Conservation (phyloP, 441 rosid genomes). For the Jatropha multifida region DNA sequence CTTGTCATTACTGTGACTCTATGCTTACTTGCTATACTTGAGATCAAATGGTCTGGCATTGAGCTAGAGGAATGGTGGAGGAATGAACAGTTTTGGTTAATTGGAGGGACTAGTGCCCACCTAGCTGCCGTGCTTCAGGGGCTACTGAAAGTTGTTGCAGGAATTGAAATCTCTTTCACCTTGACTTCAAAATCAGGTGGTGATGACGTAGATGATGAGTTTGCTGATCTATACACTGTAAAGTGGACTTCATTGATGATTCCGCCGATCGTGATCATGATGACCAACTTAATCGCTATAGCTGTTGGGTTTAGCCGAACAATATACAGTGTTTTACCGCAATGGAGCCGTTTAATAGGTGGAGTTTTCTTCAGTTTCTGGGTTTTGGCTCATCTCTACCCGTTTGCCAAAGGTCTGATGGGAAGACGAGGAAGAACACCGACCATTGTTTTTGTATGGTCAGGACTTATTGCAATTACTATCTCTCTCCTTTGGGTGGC, state of each 20-base stretch:
- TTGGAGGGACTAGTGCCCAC: constrained; percentile 92
- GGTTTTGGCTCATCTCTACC: constrained; percentile 91
- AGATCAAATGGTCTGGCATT: constrained; percentile 94
- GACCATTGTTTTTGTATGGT: constrained; percentile 92
- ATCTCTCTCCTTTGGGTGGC: constrained; percentile 98
- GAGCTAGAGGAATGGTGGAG: constrained; percentile 94
- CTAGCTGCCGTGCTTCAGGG: constrained; percentile 92
- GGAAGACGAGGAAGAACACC: constrained; percentile 95
- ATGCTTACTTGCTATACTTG: constrained; percentile 72
- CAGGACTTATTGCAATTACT: constrained; percentile 86
- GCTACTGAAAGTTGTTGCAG: constrained; percentile 73
- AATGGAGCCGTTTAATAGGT: constrained; percentile 80
- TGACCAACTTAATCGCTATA: constrained; percentile 78
- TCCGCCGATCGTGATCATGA: constrained; percentile 85
- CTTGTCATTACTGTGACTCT: constrained; percentile 64
- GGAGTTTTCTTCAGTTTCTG: constrained; percentile 94
- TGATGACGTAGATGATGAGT: constrained; percentile 80
- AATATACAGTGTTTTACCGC: constrained; percentile 70
- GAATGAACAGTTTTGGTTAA: constrained; percentile 89
- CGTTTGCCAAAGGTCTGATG: constrained; percentile 90
- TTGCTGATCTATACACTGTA: constrained; percentile 70
- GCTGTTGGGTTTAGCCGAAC: constrained; percentile 91
- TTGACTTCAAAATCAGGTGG: constrained; percentile 85
- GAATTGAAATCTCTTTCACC: constrained; percentile 85
- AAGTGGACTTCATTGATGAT: constrained; percentile 85